These are phyloP conservation scores for Pholiota adiposa DNA, from an alignment of 1,284 basidiomycete species.

Conservation along the genomic window DNA sequence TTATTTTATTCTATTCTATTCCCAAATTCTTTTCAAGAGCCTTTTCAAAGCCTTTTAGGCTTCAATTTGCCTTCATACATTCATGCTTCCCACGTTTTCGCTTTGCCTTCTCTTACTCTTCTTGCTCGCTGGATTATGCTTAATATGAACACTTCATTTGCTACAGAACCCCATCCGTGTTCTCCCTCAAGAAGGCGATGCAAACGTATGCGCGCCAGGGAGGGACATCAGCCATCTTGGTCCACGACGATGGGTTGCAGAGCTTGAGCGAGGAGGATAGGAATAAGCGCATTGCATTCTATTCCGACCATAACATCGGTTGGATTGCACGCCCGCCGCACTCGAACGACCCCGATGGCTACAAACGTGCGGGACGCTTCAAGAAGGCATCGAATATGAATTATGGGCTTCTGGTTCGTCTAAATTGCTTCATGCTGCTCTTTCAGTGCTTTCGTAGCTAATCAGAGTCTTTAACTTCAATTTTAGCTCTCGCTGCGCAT, in stretches of 20 bases:
- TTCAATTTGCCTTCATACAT: background rate
- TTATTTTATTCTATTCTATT: too few relatives aligned
- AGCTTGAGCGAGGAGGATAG: slow-evolving; percentile 63
- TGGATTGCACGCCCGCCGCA: slow-evolving; percentile 85
- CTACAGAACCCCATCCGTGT: slow-evolving; percentile 71
- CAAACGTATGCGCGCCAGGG: slow-evolving; percentile 85
- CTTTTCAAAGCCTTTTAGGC: background rate
- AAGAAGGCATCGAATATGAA: slow-evolving; percentile 94
- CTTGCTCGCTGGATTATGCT: slow-evolving; percentile 3
- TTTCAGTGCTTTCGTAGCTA: background rate
- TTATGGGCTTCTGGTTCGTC: slow-evolving; percentile 61
- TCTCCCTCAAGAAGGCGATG: slow-evolving; percentile 85
- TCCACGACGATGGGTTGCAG: slow-evolving; percentile 81
- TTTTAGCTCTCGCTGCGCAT: slow-evolving; percentile 66
- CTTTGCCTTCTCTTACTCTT: slow-evolving; percentile 19
- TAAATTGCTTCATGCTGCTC: background rate
- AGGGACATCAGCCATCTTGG: slow-evolving; percentile 75
- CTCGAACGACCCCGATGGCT: slow-evolving; percentile 58
- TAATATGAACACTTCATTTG: slow-evolving; percentile 6
- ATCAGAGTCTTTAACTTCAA: background rate
- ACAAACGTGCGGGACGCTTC: slow-evolving; percentile 85
- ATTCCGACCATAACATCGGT: slow-evolving; percentile 81
- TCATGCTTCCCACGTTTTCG: background rate
- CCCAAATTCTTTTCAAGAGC: too few relatives aligned
- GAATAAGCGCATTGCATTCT: slow-evolving; percentile 70